Evolutionary conservation across 2,329 filamentous ascomycete genomes (phyloP).

Genomic region (Cordyceps javanica): DNA sequence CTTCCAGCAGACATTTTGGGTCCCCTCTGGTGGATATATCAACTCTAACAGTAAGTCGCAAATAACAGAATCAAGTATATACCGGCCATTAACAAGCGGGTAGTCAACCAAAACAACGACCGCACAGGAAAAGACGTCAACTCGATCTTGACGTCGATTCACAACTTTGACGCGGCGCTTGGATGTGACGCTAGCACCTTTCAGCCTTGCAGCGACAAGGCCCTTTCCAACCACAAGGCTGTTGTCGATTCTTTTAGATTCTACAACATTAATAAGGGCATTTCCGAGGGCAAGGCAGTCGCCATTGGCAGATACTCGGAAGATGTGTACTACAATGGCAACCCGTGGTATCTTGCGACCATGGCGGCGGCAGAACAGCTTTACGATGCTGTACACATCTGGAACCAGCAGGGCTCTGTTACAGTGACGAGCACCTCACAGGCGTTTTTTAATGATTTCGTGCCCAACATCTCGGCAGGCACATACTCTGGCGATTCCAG

Average conservation of each 20-base stretch:
- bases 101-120: slow-evolving; percentile 51
- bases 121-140: slow-evolving; percentile 68
- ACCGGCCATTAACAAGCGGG: neutral
- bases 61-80: neutral
- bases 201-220: slow-evolving; percentile 66
- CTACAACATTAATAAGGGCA: slow-evolving; percentile 64
- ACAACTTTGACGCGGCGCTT: slow-evolving; percentile 61
- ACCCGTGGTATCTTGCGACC: slow-evolving; percentile 76
- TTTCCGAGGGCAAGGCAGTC: slow-evolving; percentile 51
- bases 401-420: slow-evolving; percentile 58
- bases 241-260: slow-evolving; percentile 71
- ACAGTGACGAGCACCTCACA: slow-evolving; percentile 59
- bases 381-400: slow-evolving; percentile 69
- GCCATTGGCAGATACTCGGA: slow-evolving; percentile 63
- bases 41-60: slow-evolving; percentile 54
- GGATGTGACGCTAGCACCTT: slow-evolving; percentile 66
- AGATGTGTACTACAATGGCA: slow-evolving; percentile 70
- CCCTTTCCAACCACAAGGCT: slow-evolving; percentile 70
- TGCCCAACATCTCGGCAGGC: slow-evolving; percentile 50
- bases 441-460: slow-evolving; percentile 64
- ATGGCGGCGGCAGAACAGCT: slow-evolving; percentile 74
- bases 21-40: slow-evolving; percentile 50
- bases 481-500: slow-evolving; percentile 48
- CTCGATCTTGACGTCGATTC: slow-evolving; percentile 59
- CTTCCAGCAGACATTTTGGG: slow-evolving; percentile 72